Conservation (phyloP, 2,329 filamentous ascomycete species). For the Aspergillus alliaceus region DNA sequence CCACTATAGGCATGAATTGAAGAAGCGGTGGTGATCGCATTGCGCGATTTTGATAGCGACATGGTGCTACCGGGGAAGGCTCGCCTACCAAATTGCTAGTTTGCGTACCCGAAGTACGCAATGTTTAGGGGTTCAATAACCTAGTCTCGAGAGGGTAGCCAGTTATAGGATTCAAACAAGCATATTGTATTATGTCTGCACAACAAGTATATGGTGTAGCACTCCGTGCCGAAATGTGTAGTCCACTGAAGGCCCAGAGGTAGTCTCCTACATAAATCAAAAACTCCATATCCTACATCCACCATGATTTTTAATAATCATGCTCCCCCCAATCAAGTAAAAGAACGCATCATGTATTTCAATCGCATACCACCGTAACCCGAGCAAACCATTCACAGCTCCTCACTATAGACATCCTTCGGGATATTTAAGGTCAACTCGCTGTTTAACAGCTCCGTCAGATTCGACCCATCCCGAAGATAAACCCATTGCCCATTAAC, state of each 20-base stretch:
- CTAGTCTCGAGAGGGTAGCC: background rate
- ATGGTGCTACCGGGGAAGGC: background rate
- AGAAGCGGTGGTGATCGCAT: background rate
- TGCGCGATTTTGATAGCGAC: background rate
- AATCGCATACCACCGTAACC: background rate
- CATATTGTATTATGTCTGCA: slow-evolving; percentile 8
- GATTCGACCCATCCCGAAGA: slow-evolving; percentile 73
- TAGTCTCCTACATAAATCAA: background rate
- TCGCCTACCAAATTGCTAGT: background rate
- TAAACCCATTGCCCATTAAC: slow-evolving; percentile 79
- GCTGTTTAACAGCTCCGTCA: slow-evolving; percentile 69
- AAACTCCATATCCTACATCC: slow-evolving; percentile 8
- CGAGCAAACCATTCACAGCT: slow-evolving; percentile 19
- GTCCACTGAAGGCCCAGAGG: background rate
- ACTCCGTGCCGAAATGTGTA: slow-evolving; percentile 11
- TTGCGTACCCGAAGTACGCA: no score
- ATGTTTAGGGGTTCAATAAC: no score
- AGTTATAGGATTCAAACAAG: background rate
- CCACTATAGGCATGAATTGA: background rate
- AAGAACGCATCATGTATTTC: background rate
- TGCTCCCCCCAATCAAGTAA: background rate
- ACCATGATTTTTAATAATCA: background rate
- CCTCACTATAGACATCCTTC: slow-evolving; percentile 35
- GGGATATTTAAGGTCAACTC: slow-evolving; percentile 71
- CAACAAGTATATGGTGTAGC: slow-evolving; percentile 9